Evolutionary conservation across 768 basidiomycete species (phyloP).

Genomic region (Lyophyllum semitale): DNA sequence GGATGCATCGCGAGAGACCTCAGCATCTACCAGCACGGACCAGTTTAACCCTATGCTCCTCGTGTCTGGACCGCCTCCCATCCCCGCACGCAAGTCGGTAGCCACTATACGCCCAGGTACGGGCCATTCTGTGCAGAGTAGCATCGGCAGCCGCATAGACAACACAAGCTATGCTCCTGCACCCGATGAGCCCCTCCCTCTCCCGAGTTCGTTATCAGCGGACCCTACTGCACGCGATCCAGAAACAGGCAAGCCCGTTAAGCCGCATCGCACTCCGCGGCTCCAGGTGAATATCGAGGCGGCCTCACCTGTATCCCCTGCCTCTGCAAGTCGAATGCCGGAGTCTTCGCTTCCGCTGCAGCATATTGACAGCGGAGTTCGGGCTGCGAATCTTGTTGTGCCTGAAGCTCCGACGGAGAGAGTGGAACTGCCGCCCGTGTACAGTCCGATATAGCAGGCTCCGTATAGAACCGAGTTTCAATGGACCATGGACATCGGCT

Average conservation of each 20-base stretch:
- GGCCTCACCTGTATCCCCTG: background rate
- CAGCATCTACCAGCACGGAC: conserved; percentile 1
- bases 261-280: background rate
- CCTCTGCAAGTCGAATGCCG: background rate
- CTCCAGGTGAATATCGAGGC: background rate
- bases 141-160: conserved; percentile 5
- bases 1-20: background rate
- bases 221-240: background rate
- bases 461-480: background rate
- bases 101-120: conserved; percentile 1
- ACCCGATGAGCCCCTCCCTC: conserved; percentile 3
- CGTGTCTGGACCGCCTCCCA: conserved; percentile 1
- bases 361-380: conserved; percentile 32
- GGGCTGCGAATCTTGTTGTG: conserved; percentile 10
- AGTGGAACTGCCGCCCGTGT: conserved; percentile 33
- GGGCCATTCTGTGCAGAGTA: conserved; percentile 5
- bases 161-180: background rate
- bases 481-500: background rate
- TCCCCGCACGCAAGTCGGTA: conserved; percentile 8
- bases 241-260: background rate
- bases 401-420: background rate
- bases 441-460: conserved; percentile 27
- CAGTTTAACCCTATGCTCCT: background rate
- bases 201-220: background rate
- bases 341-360: conserved; percentile 9